Conservation (phyloP, 495 filamentous ascomycete genomes). For the Apiosordaria backusii region DNA sequence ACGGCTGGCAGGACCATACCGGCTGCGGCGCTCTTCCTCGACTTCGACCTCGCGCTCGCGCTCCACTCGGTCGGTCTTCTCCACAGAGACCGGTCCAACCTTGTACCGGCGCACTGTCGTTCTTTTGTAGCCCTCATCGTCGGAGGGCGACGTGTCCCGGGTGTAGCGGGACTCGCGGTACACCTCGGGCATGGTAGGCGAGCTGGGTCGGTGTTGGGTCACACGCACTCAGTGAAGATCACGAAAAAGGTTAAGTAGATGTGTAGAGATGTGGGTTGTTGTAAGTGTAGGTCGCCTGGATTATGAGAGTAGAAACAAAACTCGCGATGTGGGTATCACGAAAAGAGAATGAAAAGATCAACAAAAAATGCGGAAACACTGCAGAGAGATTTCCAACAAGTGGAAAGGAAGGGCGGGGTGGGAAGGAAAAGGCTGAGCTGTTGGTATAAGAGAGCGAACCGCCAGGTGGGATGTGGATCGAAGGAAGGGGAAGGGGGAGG, state of each 20-base stretch:
- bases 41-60: conserved; percentile 41
- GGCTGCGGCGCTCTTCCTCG: conserved; percentile 49
- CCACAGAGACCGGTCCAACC: conserved; percentile 30
- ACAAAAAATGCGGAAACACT: conserved; percentile 1
- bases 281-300: not conserved
- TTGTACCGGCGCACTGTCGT: conserved; percentile 57
- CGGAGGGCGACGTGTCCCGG: conserved; percentile 44
- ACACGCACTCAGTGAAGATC: not conserved
- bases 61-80: conserved; percentile 9
- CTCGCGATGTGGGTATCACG: conserved; percentile 19
- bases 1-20: conserved; percentile 35
- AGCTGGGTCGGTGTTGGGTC: conserved; percentile 6
- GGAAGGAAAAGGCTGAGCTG: conserved; percentile 11
- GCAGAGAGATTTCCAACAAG: conserved; percentile 9
- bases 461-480: conserved; percentile 10
- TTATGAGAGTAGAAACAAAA: not conserved
- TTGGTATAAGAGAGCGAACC: conserved; percentile 15
- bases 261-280: conserved; percentile 3
- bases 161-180: conserved; percentile 48
- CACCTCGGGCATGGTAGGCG: conserved; percentile 42
- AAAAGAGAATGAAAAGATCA: conserved; percentile 12
- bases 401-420: conserved; percentile 11
- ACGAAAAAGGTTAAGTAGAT: not conserved
- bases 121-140: conserved; percentile 46
- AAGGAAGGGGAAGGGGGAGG: conserved; percentile 10